phyloP scores from a whole-genome alignment of 169 alveolate genomes.

The Eimeria praecox region DNA sequence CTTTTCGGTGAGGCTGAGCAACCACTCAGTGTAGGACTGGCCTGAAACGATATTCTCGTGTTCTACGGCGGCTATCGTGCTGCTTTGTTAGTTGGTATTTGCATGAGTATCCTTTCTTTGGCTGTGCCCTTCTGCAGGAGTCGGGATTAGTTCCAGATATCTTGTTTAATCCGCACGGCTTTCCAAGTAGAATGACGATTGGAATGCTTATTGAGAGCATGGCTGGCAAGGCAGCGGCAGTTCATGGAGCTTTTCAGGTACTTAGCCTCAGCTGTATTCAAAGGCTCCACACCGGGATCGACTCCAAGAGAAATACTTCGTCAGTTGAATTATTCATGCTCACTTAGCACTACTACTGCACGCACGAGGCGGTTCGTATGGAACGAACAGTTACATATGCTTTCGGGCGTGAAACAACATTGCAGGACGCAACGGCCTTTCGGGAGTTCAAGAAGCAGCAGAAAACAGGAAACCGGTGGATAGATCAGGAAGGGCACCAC shows the following conservation, averaged over 20 bases:
- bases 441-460: slow-evolving; percentile 89
- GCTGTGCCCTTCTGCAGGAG: slow-evolving; percentile 87
- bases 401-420: slow-evolving; percentile 84
- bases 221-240: slow-evolving; percentile 99
- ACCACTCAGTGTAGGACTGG: neutral
- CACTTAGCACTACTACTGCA: neutral
- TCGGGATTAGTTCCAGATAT: slow-evolving; percentile 99
- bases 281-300: neutral
- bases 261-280: slow-evolving; percentile 43
- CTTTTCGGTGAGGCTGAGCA: slow-evolving; percentile 88
- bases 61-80: neutral
- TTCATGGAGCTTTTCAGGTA: slow-evolving; percentile 95
- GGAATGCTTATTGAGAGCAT: slow-evolving; percentile 98
- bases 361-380: slow-evolving; percentile 95
- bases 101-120: neutral
- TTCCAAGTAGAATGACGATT: slow-evolving; percentile 99
- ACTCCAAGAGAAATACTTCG: neutral
- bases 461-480: slow-evolving; percentile 87
- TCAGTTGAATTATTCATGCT: neutral
- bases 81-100: neutral
- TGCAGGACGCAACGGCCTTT: slow-evolving; percentile 94
- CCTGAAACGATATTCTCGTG: neutral
- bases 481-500: slow-evolving; percentile 89
- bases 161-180: slow-evolving; percentile 99
- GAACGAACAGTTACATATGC: slow-evolving; percentile 98